Evolutionary conservation across 305 asterid genomes (phyloP), one percentile per base, ranked within the genome.

Genomic region (Fraxinus dipetala): DNA sequence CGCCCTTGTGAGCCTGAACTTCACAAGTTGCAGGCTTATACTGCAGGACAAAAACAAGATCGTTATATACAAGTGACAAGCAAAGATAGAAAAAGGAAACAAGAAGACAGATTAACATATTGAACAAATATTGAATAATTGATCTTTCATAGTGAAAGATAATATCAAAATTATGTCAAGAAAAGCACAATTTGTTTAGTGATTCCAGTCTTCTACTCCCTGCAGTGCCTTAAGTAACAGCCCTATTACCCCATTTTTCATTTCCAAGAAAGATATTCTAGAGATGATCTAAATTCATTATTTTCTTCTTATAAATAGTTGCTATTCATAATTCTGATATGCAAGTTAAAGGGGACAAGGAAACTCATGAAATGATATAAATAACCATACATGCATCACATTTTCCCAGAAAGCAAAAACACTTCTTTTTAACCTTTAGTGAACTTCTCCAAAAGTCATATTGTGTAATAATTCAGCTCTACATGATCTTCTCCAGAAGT

Each of bases 1-100:
- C 98, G 4, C 99, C 99, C 90, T 94, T 94, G 91, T 92, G 99
- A 83, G 99, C 98, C 87, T 93, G 93, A 79, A 91, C 89, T 36
- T 91, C 97, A 89, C 99, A 94, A 10, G 86, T 81, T 80, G 80
- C 84, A 43, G 99, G 99, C 91, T 93, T 96, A 89, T 88, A 84
- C 99, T 96, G 96, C 89, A 88, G 81, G 63, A 86, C 26, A 82
- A 3, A 77, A 80, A 79, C 48, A 81, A 43, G 78, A 81, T 78
- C 6, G 74, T 30, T 38, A 59, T 75, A 63, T 78, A 16, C 74
- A 77, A 45, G 18, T 69, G 75, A 28, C 6, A 22, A 28, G 38
- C 38, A 65, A 24, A 8, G 28, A 22, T 7, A 63, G 18, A 14
- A 24, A 28, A 22, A 30, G 36, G 24, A 73, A 35, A 38, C 14